Evolutionary conservation across 331 rosid genomes (phyloP).

Genomic region (Arachis monticola): DNA sequence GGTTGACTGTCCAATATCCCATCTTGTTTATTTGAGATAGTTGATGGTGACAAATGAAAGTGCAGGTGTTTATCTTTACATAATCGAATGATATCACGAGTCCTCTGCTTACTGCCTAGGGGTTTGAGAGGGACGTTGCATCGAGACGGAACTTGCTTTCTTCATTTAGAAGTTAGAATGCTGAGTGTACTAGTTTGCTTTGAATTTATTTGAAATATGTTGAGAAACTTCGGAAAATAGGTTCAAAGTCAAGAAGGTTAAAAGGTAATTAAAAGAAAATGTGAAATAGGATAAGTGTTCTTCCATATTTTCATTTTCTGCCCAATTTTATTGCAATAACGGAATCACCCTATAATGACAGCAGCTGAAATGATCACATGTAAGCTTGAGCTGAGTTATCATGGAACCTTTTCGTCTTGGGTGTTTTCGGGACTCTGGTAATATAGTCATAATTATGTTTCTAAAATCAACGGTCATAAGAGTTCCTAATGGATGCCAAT

Average conservation of each 20-base stretch:
- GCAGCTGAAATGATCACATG: too few species aligned
- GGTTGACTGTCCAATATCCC: conserved; percentile 30
- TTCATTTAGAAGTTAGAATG: background rate
- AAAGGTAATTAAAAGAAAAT: too few species aligned
- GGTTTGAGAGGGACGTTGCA: conserved; percentile 26
- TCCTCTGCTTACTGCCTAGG: background rate
- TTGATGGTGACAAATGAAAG: conserved; percentile 40
- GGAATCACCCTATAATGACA: background rate
- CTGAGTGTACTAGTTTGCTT: background rate
- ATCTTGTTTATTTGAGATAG: conserved; percentile 37
- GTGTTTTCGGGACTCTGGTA: too few species aligned
- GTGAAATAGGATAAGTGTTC: background rate
- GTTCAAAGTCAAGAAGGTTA: too few species aligned
- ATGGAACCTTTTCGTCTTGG: background rate
- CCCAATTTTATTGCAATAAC: background rate
- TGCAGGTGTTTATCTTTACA: conserved; percentile 47
- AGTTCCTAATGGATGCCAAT: too few species aligned
- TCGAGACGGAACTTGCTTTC: background rate
- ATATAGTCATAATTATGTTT: too few species aligned
- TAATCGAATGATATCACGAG: conserved; percentile 27
- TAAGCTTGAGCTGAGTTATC: background rate
- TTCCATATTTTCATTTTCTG: background rate
- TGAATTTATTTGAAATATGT: background rate
- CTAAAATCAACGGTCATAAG: too few species aligned
- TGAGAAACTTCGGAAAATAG: background rate